These are phyloP conservation scores for Fusarium beomiforme DNA, from an alignment of 2,329 filamentous ascomycete species.

Conservation along the genomic window DNA sequence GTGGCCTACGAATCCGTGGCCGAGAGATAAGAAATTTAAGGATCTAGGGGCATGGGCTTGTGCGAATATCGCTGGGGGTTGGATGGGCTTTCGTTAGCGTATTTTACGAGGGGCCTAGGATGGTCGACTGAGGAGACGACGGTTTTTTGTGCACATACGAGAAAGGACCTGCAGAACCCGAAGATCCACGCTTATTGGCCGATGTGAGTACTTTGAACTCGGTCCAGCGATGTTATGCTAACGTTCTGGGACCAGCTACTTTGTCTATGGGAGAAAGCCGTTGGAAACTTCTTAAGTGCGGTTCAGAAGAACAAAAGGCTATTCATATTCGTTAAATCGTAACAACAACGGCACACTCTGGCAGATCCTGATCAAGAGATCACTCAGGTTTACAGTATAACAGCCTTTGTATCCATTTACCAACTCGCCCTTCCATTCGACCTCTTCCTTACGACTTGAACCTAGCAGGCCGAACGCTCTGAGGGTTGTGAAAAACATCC, in stretches of 20 bases:
- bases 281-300: neutral
- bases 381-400: neutral
- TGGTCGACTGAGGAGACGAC: conserved; percentile 20
- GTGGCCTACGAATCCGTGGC: conserved; percentile 30
- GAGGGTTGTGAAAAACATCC: neutral
- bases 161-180: conserved; percentile 12
- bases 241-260: neutral
- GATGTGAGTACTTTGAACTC: neutral
- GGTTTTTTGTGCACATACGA: conserved; percentile 14
- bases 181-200: conserved; percentile 29
- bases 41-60: conserved; percentile 27
- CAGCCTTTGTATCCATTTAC: too few species aligned
- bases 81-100: conserved; percentile 42
- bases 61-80: conserved; percentile 35
- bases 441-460: neutral
- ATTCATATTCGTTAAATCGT: too few species aligned
- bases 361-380: too few species aligned
- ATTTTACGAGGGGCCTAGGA: conserved; percentile 40
- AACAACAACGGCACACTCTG: too few species aligned
- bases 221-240: fast-evolving
- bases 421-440: too few species aligned
- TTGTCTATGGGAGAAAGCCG: neutral
- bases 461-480: neutral
- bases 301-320: neutral
- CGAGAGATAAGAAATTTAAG: conserved; percentile 4